These are phyloP conservation scores for Pseudocercospora fuligena DNA, from an alignment of 2,329 filamentous ascomycete species.

Conservation along the genomic window DNA sequence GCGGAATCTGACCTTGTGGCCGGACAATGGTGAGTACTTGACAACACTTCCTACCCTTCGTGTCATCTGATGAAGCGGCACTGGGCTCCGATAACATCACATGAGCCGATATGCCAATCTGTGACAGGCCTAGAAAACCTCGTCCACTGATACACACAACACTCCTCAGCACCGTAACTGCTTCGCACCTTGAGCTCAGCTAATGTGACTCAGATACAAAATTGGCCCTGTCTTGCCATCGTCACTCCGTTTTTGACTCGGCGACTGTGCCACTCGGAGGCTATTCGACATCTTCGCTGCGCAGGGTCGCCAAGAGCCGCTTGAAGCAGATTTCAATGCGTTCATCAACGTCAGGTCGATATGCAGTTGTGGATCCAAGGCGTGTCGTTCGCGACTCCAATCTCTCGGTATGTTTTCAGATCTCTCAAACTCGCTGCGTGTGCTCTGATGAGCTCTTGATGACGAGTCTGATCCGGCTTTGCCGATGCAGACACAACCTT, in stretches of 20 bases:
- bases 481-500: conserved; percentile 45
- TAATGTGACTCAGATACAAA: background rate
- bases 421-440: conserved; percentile 17
- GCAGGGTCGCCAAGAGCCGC: background rate
- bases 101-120: conserved; percentile 44
- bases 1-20: conserved; percentile 21
- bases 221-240: too few species aligned
- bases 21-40: conserved; percentile 18
- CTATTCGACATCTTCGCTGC: background rate
- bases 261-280: too few species aligned
- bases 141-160: conserved; percentile 44
- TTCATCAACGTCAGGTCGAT: background rate
- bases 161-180: too few species aligned
- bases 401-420: conserved; percentile 9
- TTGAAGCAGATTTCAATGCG: conserved; percentile 6
- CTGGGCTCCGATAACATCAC: conserved; percentile 44
- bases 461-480: conserved; percentile 47
- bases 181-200: conserved; percentile 2
- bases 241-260: too few species aligned
- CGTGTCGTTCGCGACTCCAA: background rate
- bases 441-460: conserved; percentile 44
- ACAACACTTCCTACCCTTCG: background rate
- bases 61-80: conserved; percentile 44
- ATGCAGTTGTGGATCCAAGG: background rate
- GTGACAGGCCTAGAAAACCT: conserved; percentile 53